Percentiles rank a stretch among this genome's conserved stretches.
Conservation (phyloP, 83 land plant species). For the Thuja plicata region DNA sequence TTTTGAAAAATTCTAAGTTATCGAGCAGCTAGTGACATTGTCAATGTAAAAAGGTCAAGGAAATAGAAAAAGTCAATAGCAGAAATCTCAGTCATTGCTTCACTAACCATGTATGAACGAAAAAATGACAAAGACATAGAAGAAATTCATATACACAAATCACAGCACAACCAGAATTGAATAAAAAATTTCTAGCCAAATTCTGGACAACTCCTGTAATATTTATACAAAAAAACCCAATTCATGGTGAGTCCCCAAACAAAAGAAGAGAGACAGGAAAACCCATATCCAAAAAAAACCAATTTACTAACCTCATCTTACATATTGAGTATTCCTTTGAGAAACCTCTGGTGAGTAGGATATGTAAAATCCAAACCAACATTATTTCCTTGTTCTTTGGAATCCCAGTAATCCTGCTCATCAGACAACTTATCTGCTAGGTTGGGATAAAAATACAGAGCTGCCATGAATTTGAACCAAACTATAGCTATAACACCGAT, state of each 20-base stretch:
- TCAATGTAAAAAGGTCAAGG: no score
- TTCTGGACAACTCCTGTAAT: background rate
- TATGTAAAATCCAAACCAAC: background rate
- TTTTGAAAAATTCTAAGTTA: no score
- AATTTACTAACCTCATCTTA: slow-evolving; percentile 1
- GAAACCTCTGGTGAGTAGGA: background rate
- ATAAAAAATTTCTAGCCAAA: background rate
- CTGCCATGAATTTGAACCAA: background rate
- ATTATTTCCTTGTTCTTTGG: background rate
- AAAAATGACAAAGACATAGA: background rate
- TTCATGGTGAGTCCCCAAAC: background rate
- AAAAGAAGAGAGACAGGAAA: no score
- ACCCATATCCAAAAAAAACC: no score
- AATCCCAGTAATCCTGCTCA: background rate
- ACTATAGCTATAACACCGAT: no score
- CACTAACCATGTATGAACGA: background rate
- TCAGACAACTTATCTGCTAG: background rate
- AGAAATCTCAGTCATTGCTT: background rate
- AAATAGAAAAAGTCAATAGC: background rate
- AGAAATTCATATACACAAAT: background rate
- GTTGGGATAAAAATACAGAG: background rate
- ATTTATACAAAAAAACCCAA: no score
- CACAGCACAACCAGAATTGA: no score
- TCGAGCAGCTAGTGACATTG: no score
- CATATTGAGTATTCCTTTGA: background rate